Evolutionary conservation across 148 eudicot genomes (phyloP), one percentile per base, ranked within the genome.

Genomic region (Chenopodium album): DNA sequence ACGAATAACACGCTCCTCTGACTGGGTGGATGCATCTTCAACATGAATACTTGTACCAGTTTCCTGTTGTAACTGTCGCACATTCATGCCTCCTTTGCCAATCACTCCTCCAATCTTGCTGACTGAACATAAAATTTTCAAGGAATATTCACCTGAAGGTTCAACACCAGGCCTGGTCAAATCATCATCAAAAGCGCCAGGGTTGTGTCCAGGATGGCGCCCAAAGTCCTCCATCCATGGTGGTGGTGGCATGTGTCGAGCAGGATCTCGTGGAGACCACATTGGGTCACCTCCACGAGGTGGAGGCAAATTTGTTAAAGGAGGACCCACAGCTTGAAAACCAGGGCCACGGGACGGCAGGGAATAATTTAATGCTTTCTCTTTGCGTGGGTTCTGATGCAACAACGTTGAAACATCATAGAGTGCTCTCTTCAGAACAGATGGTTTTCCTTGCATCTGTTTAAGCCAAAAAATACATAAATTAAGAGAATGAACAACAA

Each of bases 301-400:
- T 44, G 90, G 89, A 71, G 86, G 85, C 82, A 89, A 60, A 79
- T 85, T 82, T 76, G 71, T 48, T 46, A 83, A 7, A 34, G 91
- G 89, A 80, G 86, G 89, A 76, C 88, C 91, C 71, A 79, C 74
- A 73, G 87, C 89, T 82, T 69, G 91, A 82, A 85, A 88, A 50
- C 84, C 90, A 41, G 80, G 87, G 86, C 81, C 79, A 72, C 86
- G 86, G 41, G 85, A 76, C 14, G 91, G 88, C 81, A 75, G 28
- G 41, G 87, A 84, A 37, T 63, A 75, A 86, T 85, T 86, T 62
- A 76, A 71, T 81, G 92, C 89, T 47, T 84, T 84, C 66, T 93
- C 98, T 82, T 93, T 92, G 63, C 90, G 92, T 62, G 98, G 95
- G 88, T 89, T 92, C 82, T 90, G 90, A 86, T 93, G 98, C 86